Base-by-base conservation (phyloP, 176 grass and related monocot species). In the Rhynchospora breviuscula region DNA sequence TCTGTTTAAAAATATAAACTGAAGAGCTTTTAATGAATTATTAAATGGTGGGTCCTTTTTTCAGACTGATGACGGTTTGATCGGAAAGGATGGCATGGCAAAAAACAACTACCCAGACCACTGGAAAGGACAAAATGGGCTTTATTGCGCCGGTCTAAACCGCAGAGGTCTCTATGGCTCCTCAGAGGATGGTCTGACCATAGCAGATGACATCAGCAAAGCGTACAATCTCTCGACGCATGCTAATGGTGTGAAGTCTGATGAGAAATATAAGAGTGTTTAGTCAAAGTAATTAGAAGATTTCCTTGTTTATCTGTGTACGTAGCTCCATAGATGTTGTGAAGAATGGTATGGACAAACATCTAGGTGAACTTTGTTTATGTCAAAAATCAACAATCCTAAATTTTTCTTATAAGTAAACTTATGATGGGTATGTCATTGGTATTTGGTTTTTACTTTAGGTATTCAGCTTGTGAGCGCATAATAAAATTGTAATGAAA, bases 101-200 rank as follows among this genome's bases (percentile, higher is more conserved):
- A 80, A 80, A 12, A 72, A 84, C 52, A 59, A n/a, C 1, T 81
- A 84, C 47, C 85, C 88, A 0, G 18, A 84, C 56, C 63, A 84
- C 49, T 90, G 88, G 88, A 90, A 90, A 54, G 88, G 88, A 18
- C n/a, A 19, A 21, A 90, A 87, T 29, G 56, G 85, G 0, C 63
- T 90, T 35, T 90, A 87, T 17, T 90, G 63, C 29, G 84, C 65
- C 0, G 85, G 88, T 26, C 47, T 90, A 29, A 80, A 44, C 10
- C 75, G 72, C 11, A 58, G 64, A 75, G 88, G 88, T 3, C 10
- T 90, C 2, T 57, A 52, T 25, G 85, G 88, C 8, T 44, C 56
- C 5, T 71, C 72, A 1, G 43, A 81, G 25, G 88, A 90, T 64
- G 88, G 73, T 45, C 62, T 69, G 11, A 51, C 67, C 7, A 75